These are phyloP conservation scores for Pterocarpus macrocarpus DNA, from an alignment of 306 rosid species.

Conservation along the genomic window DNA sequence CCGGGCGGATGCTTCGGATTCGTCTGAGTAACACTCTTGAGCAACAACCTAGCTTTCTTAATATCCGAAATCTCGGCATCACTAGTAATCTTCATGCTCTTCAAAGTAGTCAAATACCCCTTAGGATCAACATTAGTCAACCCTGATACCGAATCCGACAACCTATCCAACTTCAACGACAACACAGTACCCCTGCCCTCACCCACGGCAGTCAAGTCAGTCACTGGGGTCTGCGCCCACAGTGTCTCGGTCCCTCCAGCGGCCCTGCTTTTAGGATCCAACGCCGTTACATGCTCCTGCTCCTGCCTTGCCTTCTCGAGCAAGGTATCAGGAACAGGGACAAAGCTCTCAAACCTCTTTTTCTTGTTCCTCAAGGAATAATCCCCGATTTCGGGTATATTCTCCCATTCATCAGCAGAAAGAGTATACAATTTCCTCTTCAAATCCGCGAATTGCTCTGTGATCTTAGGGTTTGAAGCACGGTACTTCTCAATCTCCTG, in stretches of 20 bases:
- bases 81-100: slow-evolving; percentile 89
- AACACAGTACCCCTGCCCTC: slow-evolving; percentile 92
- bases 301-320: slow-evolving; percentile 94
- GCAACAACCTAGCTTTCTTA: slow-evolving; percentile 82
- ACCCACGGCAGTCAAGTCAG: slow-evolving; percentile 92
- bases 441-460: slow-evolving; percentile 87
- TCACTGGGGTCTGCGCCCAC: slow-evolving; percentile 87
- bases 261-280: slow-evolving; percentile 88
- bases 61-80: slow-evolving; percentile 93
- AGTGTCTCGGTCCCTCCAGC: slow-evolving; percentile 84
- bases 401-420: slow-evolving; percentile 72
- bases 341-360: slow-evolving; percentile 89
- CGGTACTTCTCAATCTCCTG: slow-evolving; percentile 90
- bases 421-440: slow-evolving; percentile 73
- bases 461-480: slow-evolving; percentile 86
- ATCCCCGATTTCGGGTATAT: slow-evolving; percentile 70
- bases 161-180: slow-evolving; percentile 81
- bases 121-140: slow-evolving; percentile 84
- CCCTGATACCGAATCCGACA: slow-evolving; percentile 83
- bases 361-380: slow-evolving; percentile 84
- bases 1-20: slow-evolving; percentile 93
- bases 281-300: slow-evolving; percentile 84
- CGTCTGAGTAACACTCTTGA: slow-evolving; percentile 87
- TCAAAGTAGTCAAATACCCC: slow-evolving; percentile 81
- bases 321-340: slow-evolving; percentile 86